Base-by-base conservation (phyloP, 352 stramenopile species). In the Globisporangium barbulae region DNA sequence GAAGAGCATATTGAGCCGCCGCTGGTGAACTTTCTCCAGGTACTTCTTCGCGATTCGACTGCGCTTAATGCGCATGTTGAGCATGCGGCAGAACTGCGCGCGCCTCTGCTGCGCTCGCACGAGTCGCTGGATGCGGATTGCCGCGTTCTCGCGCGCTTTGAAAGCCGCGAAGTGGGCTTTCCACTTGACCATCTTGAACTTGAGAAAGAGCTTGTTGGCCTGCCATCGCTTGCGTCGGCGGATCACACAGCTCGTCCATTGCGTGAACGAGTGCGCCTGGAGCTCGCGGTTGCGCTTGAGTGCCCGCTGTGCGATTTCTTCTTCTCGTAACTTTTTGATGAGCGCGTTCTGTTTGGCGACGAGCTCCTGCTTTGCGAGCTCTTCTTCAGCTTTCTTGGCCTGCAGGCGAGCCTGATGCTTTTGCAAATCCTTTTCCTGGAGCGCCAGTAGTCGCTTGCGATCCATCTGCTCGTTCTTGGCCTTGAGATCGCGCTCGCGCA, bases 101-200 rank as follows among this genome's bases (percentile, higher is more conserved):
- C 59, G 67, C 31, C 78, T 62, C 21, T 71, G 69, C 3, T 53
- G 53, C 1, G 67, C 48, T 1, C 70, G 64, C 50, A 75, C 59
- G 2, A 66, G 69, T 8, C 52, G 64, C 52, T 92, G 81, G 28
- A 92, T 78, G 6, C 56, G 59, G 19, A 45, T 65, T 0, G 75
- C 77, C 22, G 79, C 76, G 3, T 30, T 35, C 31, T 67, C 28
- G n/a, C 65, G 63, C 0, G 19, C 65, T 39, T 88, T 76, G 21
- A 65, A 71, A 5, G 39, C 49, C 8, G 59, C 47, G 37, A 79
- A 74, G 12, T 83, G 70, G 5, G 67, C 47, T 41, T 83, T 83
- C 83, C 83, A 92, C 47, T 74, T 73, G 13, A 81, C 70, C 47
- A 92, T 73, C 50, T 80, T 81, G 55, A 90, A 75, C 57, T 81